Conservation (phyloP, 202 grass and related monocot species). For the Schoenoplectus tabernaemontani region DNA sequence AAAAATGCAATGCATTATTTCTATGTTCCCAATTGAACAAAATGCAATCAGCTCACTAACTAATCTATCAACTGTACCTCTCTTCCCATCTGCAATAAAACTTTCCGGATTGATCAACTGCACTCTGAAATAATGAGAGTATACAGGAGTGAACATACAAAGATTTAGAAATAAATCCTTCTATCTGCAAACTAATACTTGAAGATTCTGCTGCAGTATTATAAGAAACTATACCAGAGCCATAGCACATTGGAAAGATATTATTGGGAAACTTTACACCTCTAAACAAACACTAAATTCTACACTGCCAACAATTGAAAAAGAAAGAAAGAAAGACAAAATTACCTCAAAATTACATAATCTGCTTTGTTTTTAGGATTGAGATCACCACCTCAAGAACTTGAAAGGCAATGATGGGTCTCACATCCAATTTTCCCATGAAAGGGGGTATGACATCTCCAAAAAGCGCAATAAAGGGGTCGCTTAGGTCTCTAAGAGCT, state of each 20-base stretch:
- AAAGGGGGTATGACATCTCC: constrained; percentile 85
- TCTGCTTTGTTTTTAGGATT: constrained; percentile 65
- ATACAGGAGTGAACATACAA: not conserved
- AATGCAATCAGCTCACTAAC: constrained; percentile 23
- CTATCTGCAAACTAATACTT: not conserved
- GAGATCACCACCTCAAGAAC: constrained; percentile 74
- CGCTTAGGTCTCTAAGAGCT: constrained; percentile 70
- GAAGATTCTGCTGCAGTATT: not conserved
- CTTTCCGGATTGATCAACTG: not conserved
- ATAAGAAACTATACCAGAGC: not conserved
- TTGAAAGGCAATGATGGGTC: constrained; percentile 82
- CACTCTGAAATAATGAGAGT: not conserved
- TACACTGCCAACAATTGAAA: not conserved
- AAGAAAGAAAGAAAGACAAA: not conserved
- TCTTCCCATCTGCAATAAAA: not conserved
- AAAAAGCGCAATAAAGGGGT: constrained; percentile 83
- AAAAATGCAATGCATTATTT: constrained; percentile 12
- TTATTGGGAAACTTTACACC: not conserved
- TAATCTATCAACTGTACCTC: constrained; percentile 17
- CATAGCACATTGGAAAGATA: not conserved
- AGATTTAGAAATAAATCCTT: not conserved
- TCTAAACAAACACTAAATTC: not conserved
- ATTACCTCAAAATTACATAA: constrained; percentile 48
- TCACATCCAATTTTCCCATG: constrained; percentile 80
- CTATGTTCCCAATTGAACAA: constrained; percentile 18